These are phyloP conservation scores for Fusarium denticulatum DNA, from an alignment of 2,329 filamentous ascomycete genomes.

Conservation along the genomic window DNA sequence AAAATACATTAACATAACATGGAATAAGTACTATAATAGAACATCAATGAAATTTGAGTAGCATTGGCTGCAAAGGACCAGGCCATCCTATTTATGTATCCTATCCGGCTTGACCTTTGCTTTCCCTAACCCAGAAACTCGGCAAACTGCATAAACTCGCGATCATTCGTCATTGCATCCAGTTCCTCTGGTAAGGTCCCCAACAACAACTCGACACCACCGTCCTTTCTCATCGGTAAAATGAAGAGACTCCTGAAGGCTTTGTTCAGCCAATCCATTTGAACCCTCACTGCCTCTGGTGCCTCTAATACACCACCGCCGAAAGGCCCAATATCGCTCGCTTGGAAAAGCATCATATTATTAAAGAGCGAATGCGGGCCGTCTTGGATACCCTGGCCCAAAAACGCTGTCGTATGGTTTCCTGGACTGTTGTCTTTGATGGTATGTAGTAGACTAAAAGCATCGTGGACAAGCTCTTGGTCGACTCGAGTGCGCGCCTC, in stretches of 20 bases:
- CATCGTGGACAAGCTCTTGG: not conserved
- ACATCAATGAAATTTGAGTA: rapidly evolving
- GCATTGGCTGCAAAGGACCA: rapidly evolving
- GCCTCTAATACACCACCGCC: not conserved
- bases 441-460: not conserved
- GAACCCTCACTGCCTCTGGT: not conserved
- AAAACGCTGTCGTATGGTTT: not conserved
- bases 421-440: not conserved
- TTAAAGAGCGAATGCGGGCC: not conserved
- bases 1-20: not conserved
- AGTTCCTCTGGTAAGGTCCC: not conserved
- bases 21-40: not conserved
- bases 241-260: not conserved
- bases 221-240: not conserved
- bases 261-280: not conserved
- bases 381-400: not conserved
- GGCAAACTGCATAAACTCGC: not conserved
- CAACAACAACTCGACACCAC: not conserved
- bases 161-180: not conserved
- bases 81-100: not conserved
- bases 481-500: not conserved
- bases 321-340: not conserved
- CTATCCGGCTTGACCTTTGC: not conserved
- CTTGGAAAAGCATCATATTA: not conserved
- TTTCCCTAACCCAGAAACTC: not conserved